Evolutionary conservation across 2,329 filamentous ascomycete species (phyloP).

Genomic region (Penicillium sp.): DNA sequence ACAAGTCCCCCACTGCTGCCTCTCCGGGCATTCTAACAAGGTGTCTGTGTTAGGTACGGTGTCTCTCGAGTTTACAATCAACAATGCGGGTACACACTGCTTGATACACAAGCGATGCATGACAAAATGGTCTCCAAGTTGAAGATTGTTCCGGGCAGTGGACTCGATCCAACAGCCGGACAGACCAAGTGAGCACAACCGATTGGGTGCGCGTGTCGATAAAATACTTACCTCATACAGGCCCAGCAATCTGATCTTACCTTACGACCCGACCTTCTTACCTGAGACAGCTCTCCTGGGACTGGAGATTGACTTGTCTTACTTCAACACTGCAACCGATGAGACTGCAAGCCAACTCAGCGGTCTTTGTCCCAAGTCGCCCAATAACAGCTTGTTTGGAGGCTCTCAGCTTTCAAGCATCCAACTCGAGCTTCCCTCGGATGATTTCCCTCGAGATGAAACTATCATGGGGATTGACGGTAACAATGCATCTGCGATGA

Average conservation of each 20-base stretch:
- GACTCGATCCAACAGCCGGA: constrained; percentile 68
- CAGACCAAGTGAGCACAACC: constrained; percentile 65
- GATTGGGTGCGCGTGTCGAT: background rate
- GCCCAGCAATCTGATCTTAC: constrained; percentile 62
- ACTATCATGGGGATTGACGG: constrained; percentile 45
- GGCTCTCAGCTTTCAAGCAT: constrained; percentile 29
- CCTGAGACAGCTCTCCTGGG: constrained; percentile 63
- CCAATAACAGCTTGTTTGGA: constrained; percentile 31
- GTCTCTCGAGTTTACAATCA: constrained; percentile 81
- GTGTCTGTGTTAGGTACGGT: constrained; percentile 57
- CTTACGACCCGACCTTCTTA: constrained; percentile 79
- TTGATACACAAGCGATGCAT: constrained; percentile 73
- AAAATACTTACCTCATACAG: constrained; percentile 59
- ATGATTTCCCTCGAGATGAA: constrained; percentile 41
- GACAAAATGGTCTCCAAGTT: constrained; percentile 70
- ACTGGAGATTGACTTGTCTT: constrained; percentile 54
- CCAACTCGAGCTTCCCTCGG: constrained; percentile 51
- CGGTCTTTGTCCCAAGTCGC: constrained; percentile 37
- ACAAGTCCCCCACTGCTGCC: background rate
- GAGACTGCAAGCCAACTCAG: constrained; percentile 36
- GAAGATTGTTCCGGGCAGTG: constrained; percentile 56
- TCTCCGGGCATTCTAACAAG: background rate
- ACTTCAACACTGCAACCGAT: constrained; percentile 33
- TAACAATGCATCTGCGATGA: constrained; percentile 39
- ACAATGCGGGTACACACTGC: constrained; percentile 82